phyloP scores from a whole-genome alignment of 352 stramenopile species.

The Pythium periplocum region DNA sequence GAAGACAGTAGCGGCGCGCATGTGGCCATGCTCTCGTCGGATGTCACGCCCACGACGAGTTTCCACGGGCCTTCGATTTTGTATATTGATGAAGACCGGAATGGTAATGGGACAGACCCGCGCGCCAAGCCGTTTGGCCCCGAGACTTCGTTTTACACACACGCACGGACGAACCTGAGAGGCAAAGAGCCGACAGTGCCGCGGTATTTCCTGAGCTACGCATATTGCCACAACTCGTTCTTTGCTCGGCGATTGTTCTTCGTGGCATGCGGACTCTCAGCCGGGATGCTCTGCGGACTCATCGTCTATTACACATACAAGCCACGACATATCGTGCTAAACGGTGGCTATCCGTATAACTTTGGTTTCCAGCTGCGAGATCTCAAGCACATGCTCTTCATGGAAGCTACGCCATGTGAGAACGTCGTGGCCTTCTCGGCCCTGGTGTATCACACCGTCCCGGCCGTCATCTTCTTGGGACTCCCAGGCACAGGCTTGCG shows the following conservation, averaged over 20 bases:
- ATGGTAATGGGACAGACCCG: too few relatives aligned
- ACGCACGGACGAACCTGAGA: conserved; percentile 14
- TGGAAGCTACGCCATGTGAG: conserved; percentile 60
- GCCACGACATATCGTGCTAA: conserved; percentile 38
- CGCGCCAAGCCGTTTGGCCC: too few relatives aligned
- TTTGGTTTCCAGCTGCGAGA: conserved; percentile 51
- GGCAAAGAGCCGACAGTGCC: conserved; percentile 53
- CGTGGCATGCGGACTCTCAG: conserved; percentile 30
- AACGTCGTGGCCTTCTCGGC: conserved; percentile 78
- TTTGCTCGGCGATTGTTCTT: conserved; percentile 61
- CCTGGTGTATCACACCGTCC: conserved; percentile 63
- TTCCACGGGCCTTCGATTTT: background rate
- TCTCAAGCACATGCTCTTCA: conserved; percentile 51
- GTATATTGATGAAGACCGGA: too few relatives aligned
- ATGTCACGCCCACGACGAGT: conserved; percentile 1
- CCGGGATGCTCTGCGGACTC: conserved; percentile 38
- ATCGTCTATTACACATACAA: conserved; percentile 74
- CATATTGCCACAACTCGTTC: conserved; percentile 73
- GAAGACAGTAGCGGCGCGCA: background rate
- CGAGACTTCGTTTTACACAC: too few relatives aligned
- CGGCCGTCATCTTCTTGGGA: conserved; percentile 49
- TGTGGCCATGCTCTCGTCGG: background rate
- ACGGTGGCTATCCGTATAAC: conserved; percentile 12
- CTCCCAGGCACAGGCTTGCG: conserved; percentile 51
- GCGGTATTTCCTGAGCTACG: conserved; percentile 44